Evolutionary conservation across 2,329 filamentous ascomycete genomes (phyloP).

Genomic region (Cadophora sp.): DNA sequence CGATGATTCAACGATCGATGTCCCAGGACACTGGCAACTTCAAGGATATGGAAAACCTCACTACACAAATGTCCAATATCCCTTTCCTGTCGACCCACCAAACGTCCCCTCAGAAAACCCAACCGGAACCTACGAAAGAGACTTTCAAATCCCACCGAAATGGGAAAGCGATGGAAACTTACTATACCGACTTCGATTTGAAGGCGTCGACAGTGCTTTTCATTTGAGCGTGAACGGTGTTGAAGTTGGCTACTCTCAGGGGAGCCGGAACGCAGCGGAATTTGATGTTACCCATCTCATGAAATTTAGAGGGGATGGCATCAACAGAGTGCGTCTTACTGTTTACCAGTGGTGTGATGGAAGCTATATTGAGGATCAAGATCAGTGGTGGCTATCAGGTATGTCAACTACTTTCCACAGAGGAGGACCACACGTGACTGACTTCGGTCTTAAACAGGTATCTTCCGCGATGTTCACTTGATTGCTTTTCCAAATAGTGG

Average conservation of each 20-base stretch:
- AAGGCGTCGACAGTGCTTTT: conserved; percentile 75
- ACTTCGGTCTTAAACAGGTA: conserved; percentile 48
- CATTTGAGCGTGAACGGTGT: conserved; percentile 72
- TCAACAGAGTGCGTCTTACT: conserved; percentile 66
- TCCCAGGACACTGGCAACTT: conserved; percentile 74
- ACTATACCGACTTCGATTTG: conserved; percentile 63
- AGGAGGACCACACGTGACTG: background rate
- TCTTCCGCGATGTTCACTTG: conserved; percentile 71
- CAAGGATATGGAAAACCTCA: conserved; percentile 71
- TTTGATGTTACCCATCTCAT: conserved; percentile 69
- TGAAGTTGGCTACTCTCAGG: conserved; percentile 72
- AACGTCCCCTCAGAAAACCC: conserved; percentile 60
- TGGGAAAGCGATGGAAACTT: conserved; percentile 56
- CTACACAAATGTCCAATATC: conserved; percentile 73
- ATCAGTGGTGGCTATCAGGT: conserved; percentile 73
- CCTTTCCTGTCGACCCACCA: conserved; percentile 70
- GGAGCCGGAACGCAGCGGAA: conserved; percentile 71
- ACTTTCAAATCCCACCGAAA: conserved; percentile 54
- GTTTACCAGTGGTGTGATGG: conserved; percentile 76
- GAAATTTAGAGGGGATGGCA: conserved; percentile 44
- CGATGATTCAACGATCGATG: conserved; percentile 51
- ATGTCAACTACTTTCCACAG: conserved; percentile 36
- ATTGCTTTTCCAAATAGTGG: conserved; percentile 59
- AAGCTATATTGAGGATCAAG: conserved; percentile 71
- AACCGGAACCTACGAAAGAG: conserved; percentile 59